A percentile compares a stretch with the other conserved stretches of the same genome.
These are phyloP conservation scores for Gaeumannomyces tritici DNA, from an alignment of 2,329 filamentous ascomycete genomes.

Conservation along the genomic window DNA sequence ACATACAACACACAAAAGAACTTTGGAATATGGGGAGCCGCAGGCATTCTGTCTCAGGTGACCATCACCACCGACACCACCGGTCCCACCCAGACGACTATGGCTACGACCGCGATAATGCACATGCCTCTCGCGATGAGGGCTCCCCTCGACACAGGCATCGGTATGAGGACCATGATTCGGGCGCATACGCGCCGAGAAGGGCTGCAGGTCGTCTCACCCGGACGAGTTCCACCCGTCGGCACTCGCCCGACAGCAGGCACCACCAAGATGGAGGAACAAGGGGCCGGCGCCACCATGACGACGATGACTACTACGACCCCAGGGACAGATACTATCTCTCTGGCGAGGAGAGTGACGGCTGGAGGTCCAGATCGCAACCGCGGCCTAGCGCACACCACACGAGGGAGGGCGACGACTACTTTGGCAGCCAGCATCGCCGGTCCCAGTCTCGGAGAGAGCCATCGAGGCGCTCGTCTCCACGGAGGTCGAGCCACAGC, in stretches of 20 bases:
- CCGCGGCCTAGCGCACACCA: neutral
- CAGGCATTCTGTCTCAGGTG: constrained; percentile 3
- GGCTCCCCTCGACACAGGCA: neutral
- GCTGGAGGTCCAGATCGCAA: neutral
- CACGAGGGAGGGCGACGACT: neutral
- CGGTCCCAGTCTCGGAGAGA: neutral
- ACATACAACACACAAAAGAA: neutral
- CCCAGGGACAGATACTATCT: constrained; percentile 12
- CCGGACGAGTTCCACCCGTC: neutral
- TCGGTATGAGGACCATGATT: neutral
- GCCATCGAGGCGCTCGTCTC: neutral
- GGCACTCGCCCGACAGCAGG: neutral
- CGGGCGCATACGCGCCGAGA: neutral
- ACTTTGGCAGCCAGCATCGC: neutral
- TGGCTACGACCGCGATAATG: neutral
- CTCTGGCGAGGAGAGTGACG: constrained; percentile 8
- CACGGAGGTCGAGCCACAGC: neutral
- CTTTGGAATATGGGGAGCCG: neutral
- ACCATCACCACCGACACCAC: neutral
- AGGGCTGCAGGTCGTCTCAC: neutral
- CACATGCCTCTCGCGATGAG: neutral
- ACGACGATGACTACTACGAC: constrained; percentile 7
- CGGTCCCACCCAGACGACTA: neutral
- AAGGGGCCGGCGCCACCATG: neutral
- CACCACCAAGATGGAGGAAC: neutral